Percentiles rank a stretch among this genome's conserved stretches.
Conservation (phyloP, 2,329 filamentous ascomycete species). For the Colletotrichum costaricense region DNA sequence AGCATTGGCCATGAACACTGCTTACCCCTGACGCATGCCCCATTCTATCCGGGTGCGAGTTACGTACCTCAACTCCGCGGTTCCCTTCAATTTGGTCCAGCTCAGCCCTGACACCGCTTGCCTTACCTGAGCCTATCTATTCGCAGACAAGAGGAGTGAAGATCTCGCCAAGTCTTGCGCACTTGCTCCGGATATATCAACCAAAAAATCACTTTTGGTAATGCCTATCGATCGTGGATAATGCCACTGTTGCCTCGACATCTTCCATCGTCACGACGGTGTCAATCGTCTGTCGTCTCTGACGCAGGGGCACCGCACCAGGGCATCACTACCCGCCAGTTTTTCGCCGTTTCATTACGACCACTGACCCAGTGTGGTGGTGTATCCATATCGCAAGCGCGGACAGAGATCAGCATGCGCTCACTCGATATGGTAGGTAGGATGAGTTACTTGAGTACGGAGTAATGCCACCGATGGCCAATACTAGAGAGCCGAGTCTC, state of each 20-base stretch:
- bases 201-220: too few species aligned
- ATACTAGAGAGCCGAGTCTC: constrained; percentile 10
- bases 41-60: background rate
- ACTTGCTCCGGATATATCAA: background rate
- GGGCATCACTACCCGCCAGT: background rate
- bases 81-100: constrained; percentile 9
- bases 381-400: constrained; percentile 14
- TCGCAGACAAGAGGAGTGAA: background rate
- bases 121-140: constrained; percentile 19
- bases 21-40: background rate
- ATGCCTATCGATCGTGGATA: too few species aligned
- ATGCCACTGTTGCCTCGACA: background rate
- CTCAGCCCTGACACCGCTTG: constrained; percentile 24
- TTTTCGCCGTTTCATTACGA: constrained; percentile 22
- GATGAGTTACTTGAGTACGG: background rate
- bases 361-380: background rate
- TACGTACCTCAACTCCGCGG: constrained; percentile 3
- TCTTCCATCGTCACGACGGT: background rate
- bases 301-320: constrained; percentile 25
- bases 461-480: constrained; percentile 1
- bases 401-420: constrained; percentile 19
- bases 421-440: constrained; percentile 6
- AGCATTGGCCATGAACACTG: background rate
- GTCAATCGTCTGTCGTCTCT: background rate
- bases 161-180: background rate